Evolutionary conservation across 2,329 filamentous ascomycete species (phyloP).

Genomic region (Aspergillus flavus): DNA sequence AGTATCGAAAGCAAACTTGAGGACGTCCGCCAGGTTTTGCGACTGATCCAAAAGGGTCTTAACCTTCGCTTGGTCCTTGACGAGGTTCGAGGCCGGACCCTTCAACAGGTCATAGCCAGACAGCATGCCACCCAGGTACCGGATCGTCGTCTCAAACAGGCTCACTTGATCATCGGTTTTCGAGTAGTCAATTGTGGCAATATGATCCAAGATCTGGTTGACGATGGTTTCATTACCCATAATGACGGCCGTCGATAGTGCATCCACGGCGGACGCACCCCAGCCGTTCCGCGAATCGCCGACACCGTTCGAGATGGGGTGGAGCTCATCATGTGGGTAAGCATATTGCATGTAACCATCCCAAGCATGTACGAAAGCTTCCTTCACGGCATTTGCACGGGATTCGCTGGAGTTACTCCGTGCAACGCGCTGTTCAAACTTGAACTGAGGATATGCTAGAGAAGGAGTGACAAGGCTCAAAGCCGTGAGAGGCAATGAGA

Average conservation of each 20-base stretch:
- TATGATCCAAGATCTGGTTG: conserved; percentile 69
- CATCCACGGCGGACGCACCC: conserved; percentile 82
- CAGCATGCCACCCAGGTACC: conserved; percentile 79
- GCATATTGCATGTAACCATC: conserved; percentile 72
- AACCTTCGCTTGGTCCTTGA: conserved; percentile 53
- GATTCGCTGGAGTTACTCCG: conserved; percentile 19
- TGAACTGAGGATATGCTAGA: conserved; percentile 24
- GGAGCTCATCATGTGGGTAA: conserved; percentile 75
- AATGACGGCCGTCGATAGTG: conserved; percentile 75
- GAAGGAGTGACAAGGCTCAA: conserved; percentile 28
- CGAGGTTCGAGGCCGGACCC: conserved; percentile 62
- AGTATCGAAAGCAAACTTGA: conserved; percentile 79
- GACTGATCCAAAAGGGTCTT: conserved; percentile 68
- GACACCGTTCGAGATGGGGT: conserved; percentile 66
- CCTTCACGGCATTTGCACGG: conserved; percentile 64
- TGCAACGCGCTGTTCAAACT: conserved; percentile 14
- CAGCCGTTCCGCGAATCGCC: conserved; percentile 77
- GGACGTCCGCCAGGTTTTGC: conserved; percentile 67
- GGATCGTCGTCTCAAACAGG: conserved; percentile 88
- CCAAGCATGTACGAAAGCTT: conserved; percentile 72
- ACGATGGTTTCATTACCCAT: conserved; percentile 72
- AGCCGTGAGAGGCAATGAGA: conserved; percentile 28
- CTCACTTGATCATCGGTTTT: conserved; percentile 65
- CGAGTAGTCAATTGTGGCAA: conserved; percentile 72
- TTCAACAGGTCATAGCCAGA: conserved; percentile 70